phyloP scores from a whole-genome alignment of 495 filamentous ascomycete species.

The Penicillium flavigenum region DNA sequence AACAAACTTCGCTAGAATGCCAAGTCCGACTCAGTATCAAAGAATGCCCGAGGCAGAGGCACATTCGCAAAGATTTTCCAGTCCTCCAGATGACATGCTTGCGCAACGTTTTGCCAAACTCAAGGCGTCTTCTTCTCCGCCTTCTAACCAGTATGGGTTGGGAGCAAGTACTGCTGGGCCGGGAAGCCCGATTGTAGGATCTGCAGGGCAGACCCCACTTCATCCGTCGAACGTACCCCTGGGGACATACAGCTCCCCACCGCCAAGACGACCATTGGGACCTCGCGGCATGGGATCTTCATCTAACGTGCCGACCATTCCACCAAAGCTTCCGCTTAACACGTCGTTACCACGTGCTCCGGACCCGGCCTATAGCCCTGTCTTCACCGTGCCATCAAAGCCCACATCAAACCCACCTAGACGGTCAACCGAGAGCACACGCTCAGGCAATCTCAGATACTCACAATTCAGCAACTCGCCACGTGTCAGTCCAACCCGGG shows the following conservation, averaged over 20 bases:
- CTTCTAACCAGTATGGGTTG: conserved; percentile 30
- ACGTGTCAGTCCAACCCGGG: conserved; percentile 39
- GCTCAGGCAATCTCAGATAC: conserved; percentile 37
- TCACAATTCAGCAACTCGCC: conserved; percentile 42
- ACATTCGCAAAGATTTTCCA: conserved; percentile 28
- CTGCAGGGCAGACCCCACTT: conserved; percentile 32
- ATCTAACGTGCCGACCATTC: conserved; percentile 42
- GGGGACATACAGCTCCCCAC: conserved; percentile 23
- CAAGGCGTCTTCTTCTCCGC: conserved; percentile 26
- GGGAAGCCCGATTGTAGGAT: conserved; percentile 32
- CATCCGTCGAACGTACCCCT: conserved; percentile 27
- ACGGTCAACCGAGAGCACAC: conserved; percentile 44
- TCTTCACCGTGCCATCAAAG: conserved; percentile 45
- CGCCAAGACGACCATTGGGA: conserved; percentile 45
- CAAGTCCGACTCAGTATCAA: conserved; percentile 45
- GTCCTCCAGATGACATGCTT: conserved; percentile 38
- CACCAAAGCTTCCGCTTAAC: conserved; percentile 57
- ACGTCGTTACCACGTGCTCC: conserved; percentile 72
- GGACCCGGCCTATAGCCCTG: conserved; percentile 82
- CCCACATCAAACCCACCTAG: conserved; percentile 50
- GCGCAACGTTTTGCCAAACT: conserved; percentile 50
- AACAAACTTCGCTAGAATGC: conserved; percentile 37
- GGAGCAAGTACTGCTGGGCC: conserved; percentile 22
- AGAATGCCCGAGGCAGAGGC: conserved; percentile 20
- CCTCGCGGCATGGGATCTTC: conserved; percentile 58